Base-by-base conservation (phyloP, 2,329 filamentous ascomycete genomes). In the Arthrinium puccinioides region DNA sequence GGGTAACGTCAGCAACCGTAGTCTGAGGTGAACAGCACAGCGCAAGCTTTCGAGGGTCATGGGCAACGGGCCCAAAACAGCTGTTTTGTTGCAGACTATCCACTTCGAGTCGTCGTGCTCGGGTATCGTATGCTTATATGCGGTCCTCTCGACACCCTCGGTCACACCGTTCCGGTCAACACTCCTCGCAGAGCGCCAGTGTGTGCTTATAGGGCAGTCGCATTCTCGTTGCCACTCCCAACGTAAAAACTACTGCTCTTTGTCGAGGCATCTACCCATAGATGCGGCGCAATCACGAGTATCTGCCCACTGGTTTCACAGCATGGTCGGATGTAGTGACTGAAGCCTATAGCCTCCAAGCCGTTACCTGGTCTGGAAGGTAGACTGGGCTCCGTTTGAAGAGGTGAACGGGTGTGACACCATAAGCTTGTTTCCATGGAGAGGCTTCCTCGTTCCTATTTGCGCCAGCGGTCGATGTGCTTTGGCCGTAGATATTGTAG, bases 161-260 rank as follows among this genome's bases (percentile, higher is more conserved):
- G 52, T 44, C 21, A 72, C 52, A 34, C 71, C 72, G 49, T 85
- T 84, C 64, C 82, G 81, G 9, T 66, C 67, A n/a, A 33, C 24
- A 0, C 7, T 5, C 6, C 24, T 15, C 8, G 24, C 24, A 5
- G 31, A 4, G 20, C 24, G 5, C 31, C 31, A 9, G 31, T 33
- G 31, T 33, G 24, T 7, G 31, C 31, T 15, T 33, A 20, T 15
- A 85, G 60, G 0, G 69, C 51, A 0, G 75, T 75, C 0, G 79
- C 79, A 3, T 66, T 60, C 45, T 84, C 83, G 34, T 82, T 63
- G 51, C 84, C 81, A 9, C 79, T 81, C 4, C 69, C 70, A 18
- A 84, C 54, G 20, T 72, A 60, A 3, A 85, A 59, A 3, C 65
- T 62, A 24, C 54, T 59, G 4, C 67, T 69, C 18, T 66, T 48